Percentiles rank a stretch among this genome's conserved stretches.
Evolutionary conservation across 2,329 filamentous ascomycete species (phyloP).

Genomic region (Didymella pinodella): DNA sequence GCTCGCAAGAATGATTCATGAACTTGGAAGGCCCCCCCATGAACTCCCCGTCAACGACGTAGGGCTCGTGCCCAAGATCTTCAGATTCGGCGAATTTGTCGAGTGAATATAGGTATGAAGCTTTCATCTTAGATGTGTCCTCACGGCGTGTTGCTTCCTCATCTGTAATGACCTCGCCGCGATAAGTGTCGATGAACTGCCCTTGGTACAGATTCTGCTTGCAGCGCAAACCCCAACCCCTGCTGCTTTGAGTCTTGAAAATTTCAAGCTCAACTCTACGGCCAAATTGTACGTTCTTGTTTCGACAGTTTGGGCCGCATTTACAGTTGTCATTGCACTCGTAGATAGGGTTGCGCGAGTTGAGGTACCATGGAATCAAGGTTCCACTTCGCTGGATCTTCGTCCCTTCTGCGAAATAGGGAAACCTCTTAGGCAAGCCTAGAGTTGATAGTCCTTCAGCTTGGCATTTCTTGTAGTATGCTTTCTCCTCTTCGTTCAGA

Average conservation of each 20-base stretch:
- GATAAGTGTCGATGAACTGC: conserved; percentile 81
- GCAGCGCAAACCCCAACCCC: conserved; percentile 80
- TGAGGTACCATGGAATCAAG: conserved; percentile 54
- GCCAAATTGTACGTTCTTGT: conserved; percentile 78
- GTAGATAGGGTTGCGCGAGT: conserved; percentile 67
- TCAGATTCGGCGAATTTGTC: conserved; percentile 78
- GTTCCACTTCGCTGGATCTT: conserved; percentile 38
- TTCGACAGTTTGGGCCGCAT: conserved; percentile 72
- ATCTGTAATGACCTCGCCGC: conserved; percentile 66
- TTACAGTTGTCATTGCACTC: conserved; percentile 78
- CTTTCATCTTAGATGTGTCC: conserved; percentile 68
- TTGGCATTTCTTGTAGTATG: conserved; percentile 28
- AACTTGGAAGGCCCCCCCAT: conserved; percentile 81
- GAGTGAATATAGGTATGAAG: conserved; percentile 80
- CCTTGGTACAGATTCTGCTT: conserved; percentile 71
- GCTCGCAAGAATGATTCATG: conserved; percentile 83
- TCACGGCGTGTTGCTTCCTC: conserved; percentile 71
- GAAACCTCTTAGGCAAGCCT: conserved; percentile 62
- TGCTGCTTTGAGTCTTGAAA: conserved; percentile 71
- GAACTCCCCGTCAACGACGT: conserved; percentile 71
- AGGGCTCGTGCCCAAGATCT: conserved; percentile 55
- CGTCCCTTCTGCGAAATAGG: conserved; percentile 61
- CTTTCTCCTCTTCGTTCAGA: conserved; percentile 40
- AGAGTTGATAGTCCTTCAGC: conserved; percentile 37
- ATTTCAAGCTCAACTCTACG: conserved; percentile 76